Evolutionary conservation across 495 filamentous ascomycete species (phyloP).

Genomic region (Cercophora scortea): DNA sequence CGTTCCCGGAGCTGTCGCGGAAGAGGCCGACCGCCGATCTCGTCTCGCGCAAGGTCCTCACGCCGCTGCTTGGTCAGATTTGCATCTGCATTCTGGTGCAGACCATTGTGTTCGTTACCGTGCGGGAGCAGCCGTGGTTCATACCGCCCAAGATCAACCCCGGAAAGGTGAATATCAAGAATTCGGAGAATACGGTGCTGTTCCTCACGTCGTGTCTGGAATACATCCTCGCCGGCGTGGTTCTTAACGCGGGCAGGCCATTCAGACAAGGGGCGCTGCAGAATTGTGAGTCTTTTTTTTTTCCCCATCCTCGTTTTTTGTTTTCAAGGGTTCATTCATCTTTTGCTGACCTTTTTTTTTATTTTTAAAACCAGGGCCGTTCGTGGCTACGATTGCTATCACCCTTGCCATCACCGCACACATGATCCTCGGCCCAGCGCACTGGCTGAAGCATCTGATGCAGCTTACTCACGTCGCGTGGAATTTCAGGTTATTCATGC

Average conservation of each 20-base stretch:
- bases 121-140: constrained; percentile 77
- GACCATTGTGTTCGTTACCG: constrained; percentile 58
- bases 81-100: constrained; percentile 74
- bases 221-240: constrained; percentile 82
- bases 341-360: background rate
- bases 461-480: constrained; percentile 69
- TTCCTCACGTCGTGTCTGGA: constrained; percentile 90
- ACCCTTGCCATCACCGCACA: constrained; percentile 59
- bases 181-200: constrained; percentile 85
- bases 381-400: constrained; percentile 66
- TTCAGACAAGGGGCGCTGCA: constrained; percentile 74
- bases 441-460: constrained; percentile 67
- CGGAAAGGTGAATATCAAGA: constrained; percentile 73
- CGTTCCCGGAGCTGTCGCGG: constrained; percentile 66
- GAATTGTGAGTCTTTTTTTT: constrained; percentile 59
- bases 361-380: constrained; percentile 61
- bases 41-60: constrained; percentile 87
- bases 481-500: constrained; percentile 62
- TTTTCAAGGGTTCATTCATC: background rate
- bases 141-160: constrained; percentile 66
- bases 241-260: constrained; percentile 81
- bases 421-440: constrained; percentile 67
- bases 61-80: constrained; percentile 85
- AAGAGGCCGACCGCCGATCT: constrained; percentile 90
- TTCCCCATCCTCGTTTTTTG: background rate